Evolutionary conservation across 768 basidiomycete species (phyloP), one percentile per base, ranked within the genome.

Genomic region (Macrolepiota dolichaula): DNA sequence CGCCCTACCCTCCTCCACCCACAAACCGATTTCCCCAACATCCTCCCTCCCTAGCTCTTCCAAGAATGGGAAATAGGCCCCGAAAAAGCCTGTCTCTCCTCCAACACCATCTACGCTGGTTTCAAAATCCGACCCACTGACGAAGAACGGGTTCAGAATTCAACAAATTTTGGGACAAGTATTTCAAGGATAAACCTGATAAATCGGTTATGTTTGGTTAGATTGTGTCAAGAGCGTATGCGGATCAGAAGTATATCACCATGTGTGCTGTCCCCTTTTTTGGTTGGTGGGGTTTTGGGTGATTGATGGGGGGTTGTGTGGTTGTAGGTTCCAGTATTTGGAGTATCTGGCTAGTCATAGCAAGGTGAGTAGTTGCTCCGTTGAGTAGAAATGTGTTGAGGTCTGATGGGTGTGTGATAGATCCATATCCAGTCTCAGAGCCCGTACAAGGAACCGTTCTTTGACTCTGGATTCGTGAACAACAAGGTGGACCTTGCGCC

Each of bases 141-240:
- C 68, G 83, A 78, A 65, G 88, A 89, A 69, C 74, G 86, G 87
- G 87, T n/a, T 86, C 86, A 15, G 87, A 89, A 67, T 89, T 88
- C 74, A 86, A 86, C 66, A 76, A 77, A 63, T 80, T 88, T 51
- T 88, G 83, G 84, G 73, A 89, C 69, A 79, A 42, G 29, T 89
- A 90, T 75, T 89, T 90, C 82, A 87, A 85, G 77, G 85, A 89
- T 76, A 89, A 88, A 77, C 87, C 87, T 57, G 87, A 88, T 77
- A 89, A 89, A 77, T 87, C 87, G 2, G 85, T 88, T 61, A 88
- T 88, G 86, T 87, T 87, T 69, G 86, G 83, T 56, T 84, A 85
- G 42, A 88, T 88, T 63, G 86, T 59, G 13, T 24, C 56, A 29
- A 47, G 57, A 78, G 87, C 86, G 17, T 88, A 88, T 68, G 87